Base-by-base conservation (phyloP, 1,284 basidiomycete species). In the Cystobasidium pallidum region DNA sequence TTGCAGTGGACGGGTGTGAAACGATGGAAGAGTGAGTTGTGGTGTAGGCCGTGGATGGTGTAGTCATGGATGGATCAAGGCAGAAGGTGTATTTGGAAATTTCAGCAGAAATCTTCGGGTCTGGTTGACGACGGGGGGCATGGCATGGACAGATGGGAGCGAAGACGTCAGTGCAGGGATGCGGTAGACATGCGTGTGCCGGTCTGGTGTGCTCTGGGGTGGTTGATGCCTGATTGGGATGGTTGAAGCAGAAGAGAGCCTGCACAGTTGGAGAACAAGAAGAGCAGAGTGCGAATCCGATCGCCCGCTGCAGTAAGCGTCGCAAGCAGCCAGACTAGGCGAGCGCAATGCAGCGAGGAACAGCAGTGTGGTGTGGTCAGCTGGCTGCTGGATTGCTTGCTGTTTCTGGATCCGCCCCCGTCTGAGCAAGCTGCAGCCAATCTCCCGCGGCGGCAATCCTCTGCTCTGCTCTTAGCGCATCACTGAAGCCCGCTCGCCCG, bases 1-100 rank as follows among this genome's bases (percentile, higher is more conserved):
- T 59, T 71, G 68, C 68, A 15, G 2, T 30, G 43, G 39, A 26
- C 3, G 34, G 45, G 17, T 10, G 28, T 57, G 57, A 11, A 28
- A 15, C n/a, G n/a, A 28, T 15, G 43, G 30, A 59, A 7, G 24
- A 61, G 59, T 8, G 36, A 26, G 10, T 8, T n/a, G 21, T 21
- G 32, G 49, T 59, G 24, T n/a, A 47, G 28, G 43, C 24, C 21
- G 8, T 21, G 66, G 36, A 30, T 32, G 30, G 32, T 36, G 39
- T n/a, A n/a, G n/a, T n/a, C n/a, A n/a, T n/a, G n/a, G n/a, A n/a
- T n/a, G n/a, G n/a, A n/a, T n/a, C n/a, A n/a, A n/a, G n/a, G n/a
- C n/a, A n/a, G n/a, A n/a, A n/a, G n/a, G n/a, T n/a, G n/a, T n/a
- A n/a, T n/a, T 24, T 4, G 49, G 26, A 51, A 51, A 51, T 51